Base-by-base conservation (phyloP, 1,139 yeast species). In the Suhomyces chickasaworum region DNA sequence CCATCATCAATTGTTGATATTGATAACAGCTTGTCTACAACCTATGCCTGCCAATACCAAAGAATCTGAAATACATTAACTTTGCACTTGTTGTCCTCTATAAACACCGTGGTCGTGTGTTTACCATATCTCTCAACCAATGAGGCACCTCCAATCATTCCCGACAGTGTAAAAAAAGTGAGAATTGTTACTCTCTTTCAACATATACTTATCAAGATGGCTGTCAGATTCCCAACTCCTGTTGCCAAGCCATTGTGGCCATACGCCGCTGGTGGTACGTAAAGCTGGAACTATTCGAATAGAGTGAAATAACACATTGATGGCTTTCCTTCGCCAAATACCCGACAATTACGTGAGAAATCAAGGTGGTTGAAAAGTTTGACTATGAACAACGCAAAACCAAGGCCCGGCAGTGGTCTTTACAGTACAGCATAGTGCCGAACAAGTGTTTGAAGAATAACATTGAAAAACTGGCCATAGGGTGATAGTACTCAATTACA, bases 221-320 rank as follows among this genome's bases (percentile, higher is more conserved):
- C 55, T 49, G 50, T 53, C 47, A 69, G 63, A 65, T 74, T 68
- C 59, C 68, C 77, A 56, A 73, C 78, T 56, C 80, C 80, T 58
- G 71, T 74, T 55, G 64, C 72, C 56, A 75, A 74, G 59, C 61
- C 65, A 56, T 71, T 65, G 67, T 75, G 80, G 80, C 80, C 80
- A 59, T 75, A 72, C 54, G 77, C 73, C 49, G 68, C 69, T 58
- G 79, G 79, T 62, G 78, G 80, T 75, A 75, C 66, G 80, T 75
- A 67, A 41, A 18, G 34, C 20, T 16, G 15, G 32, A 37, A 15
- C 12, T 18, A n/a, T 5, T 18, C 7, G 8, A 37, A 12, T n/a
- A 16, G 40, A 17, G 23, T n/a, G 23, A 29, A 13, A n/a, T 12
- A 1, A 7, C 16, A 37, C 32, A 37, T 37, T 27, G 39, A 35